Base-by-base conservation (phyloP, 2,329 filamentous ascomycete genomes). In the Cyphellophora europaea region DNA sequence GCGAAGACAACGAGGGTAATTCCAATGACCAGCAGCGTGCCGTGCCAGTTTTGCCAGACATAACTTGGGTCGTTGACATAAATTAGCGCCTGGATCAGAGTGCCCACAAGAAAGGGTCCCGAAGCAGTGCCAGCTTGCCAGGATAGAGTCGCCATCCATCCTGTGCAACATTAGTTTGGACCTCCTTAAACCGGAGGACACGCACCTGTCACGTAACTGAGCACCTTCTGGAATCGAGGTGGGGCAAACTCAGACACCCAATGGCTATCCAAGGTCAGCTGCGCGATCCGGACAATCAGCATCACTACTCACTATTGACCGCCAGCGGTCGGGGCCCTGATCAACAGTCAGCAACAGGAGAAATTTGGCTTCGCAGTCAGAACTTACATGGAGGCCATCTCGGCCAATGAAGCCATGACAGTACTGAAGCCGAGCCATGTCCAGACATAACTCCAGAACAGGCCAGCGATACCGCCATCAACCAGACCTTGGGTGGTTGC, bases 351-450 rank as follows among this genome's bases (percentile, higher is more conserved):
- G 29, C 29, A 21, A 33, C 23, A 28, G 16, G 17, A 3, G n/a
- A 6, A 12, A 15, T 4, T 13, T 6, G 12, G n/a, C n/a, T n/a
- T n/a, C n/a, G n/a, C n/a, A n/a, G n/a, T n/a, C n/a, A n/a, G n/a
- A n/a, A 11, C 38, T 13, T 32, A 38, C 39, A 62, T 63, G 2
- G 56, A 58, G 5, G 57, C 55, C 58, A 86, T 67, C 54, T 93
- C 85, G 0, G 81, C 73, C 50, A 89, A 65, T 5, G 58, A 58
- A 13, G 47, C 45, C 21, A 59, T 52, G 12, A 88, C 68, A 15
- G 77, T 78, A 5, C 82, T 79, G 16, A 81, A 71, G 0, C 82
- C 79, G 6, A 88, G 74, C 13, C 80, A 61, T 17, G 78, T 57
- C 50, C 54, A 56, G 4, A 61, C 40, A 36, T 51, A 59, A 1